Evolutionary conservation across 768 basidiomycete species (phyloP), one percentile per base, ranked within the genome.

Genomic region (Sutorius australiensis): DNA sequence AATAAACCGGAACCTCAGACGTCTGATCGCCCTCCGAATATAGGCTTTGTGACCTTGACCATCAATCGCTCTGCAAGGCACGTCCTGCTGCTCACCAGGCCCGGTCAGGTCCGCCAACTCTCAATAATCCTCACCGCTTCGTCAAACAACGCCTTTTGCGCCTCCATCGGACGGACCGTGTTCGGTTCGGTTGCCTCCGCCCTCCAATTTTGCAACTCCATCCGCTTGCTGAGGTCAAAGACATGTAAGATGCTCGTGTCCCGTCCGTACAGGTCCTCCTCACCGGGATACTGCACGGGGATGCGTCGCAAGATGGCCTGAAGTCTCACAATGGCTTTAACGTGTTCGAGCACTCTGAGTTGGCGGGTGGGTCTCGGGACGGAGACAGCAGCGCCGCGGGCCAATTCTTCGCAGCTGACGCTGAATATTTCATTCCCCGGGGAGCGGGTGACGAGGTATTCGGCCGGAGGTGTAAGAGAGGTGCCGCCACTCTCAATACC

Each of bases 201-300:
- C 2, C 87, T 80, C 76, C 56, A 78, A 11, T 12, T 16, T 7
- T 43, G 27, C 17, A 59, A 3, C 14, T 48, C 46, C n/a, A 3
- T 16, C 13, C 36, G 12, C 12, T 9, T 2, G 1, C 3, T 10
- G 6, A 41, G 17, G 0, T 53, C 39, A 5, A 45, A 79, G 7
- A 71, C 74, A 72, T 80, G 85, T 6, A 77, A 71, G 55, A 89
- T 87, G 66, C 83, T 81, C 9, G 76, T 84, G 65, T 88, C 75
- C 56, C 82, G 56, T 1, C 83, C 84, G 57, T 92, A 92, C 48
- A 90, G 83, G 61, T 92, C 88, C 66, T 86, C 72, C 41, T 78
- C 81, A 2, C 84, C 85, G 0, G 79, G 77, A 33, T 65, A 59
- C 41, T 67, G 65, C 10, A 30, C 10, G 3, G 62, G 66, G 39